phyloP scores from a whole-genome alignment of 352 stramenopile genomes.

The Saprolegnia diclina region DNA sequence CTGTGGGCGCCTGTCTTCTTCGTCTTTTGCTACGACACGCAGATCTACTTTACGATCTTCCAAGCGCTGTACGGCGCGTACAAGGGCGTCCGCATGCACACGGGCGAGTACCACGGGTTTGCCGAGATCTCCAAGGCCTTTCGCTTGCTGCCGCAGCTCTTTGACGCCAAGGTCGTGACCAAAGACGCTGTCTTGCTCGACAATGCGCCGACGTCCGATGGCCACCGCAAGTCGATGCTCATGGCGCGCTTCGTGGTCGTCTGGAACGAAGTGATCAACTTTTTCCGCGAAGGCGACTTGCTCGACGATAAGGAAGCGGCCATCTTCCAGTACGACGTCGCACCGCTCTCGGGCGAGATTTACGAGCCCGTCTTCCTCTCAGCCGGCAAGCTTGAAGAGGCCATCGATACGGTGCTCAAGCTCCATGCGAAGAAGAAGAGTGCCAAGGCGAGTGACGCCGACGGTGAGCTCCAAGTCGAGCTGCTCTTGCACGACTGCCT shows the following conservation, averaged over 20 bases:
- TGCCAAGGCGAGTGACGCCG: slow-evolving; percentile 12
- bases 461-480: slow-evolving; percentile 57
- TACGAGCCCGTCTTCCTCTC: slow-evolving; percentile 78
- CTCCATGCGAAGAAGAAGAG: slow-evolving; percentile 43
- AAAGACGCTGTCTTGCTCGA: slow-evolving; percentile 17
- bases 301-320: slow-evolving; percentile 69
- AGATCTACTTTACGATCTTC: slow-evolving; percentile 76
- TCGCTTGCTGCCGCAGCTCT: slow-evolving; percentile 54
- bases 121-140: slow-evolving; percentile 65
- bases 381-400: slow-evolving; percentile 60
- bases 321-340: slow-evolving; percentile 70
- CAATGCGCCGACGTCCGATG: slow-evolving; percentile 13
- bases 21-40: slow-evolving; percentile 75
- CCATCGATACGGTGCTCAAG: slow-evolving; percentile 53
- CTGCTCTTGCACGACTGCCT: slow-evolving; percentile 68
- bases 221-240: slow-evolving; percentile 34
- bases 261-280: slow-evolving; percentile 78
- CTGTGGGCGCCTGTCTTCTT: slow-evolving; percentile 64
- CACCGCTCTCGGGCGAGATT: slow-evolving; percentile 52
- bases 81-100: slow-evolving; percentile 62
- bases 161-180: slow-evolving; percentile 69
- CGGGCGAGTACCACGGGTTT: slow-evolving; percentile 58
- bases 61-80: slow-evolving; percentile 48
- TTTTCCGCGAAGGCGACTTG: slow-evolving; percentile 63
- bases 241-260: slow-evolving; percentile 76